phyloP scores from a whole-genome alignment of 805 yeast species.

The Kuraishia hungarica region DNA sequence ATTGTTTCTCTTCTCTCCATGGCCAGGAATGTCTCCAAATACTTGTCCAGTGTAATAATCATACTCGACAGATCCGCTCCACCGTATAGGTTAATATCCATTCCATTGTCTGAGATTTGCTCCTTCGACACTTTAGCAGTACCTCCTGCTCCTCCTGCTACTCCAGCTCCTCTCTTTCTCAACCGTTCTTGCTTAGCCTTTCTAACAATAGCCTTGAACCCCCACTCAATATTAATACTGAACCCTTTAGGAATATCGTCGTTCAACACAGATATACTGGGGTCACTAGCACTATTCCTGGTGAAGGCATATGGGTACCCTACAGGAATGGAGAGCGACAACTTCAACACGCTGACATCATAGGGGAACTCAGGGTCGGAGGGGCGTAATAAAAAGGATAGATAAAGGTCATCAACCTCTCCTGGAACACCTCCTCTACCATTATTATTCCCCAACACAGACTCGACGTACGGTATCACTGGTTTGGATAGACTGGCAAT shows the following conservation, averaged over 20 bases:
- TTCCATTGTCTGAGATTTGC: constrained; percentile 5
- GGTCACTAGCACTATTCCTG: constrained; percentile 19
- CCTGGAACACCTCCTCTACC: not conserved
- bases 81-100: constrained; percentile 17
- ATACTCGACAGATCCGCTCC: constrained; percentile 48
- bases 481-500: not conserved
- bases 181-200: constrained; percentile 24
- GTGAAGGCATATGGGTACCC: constrained; percentile 35
- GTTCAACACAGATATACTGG: constrained; percentile 50
- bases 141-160: not conserved
- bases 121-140: constrained; percentile 3
- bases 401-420: constrained; percentile 19
- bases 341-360: constrained; percentile 43
- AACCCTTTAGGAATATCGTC: constrained; percentile 64
- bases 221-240: constrained; percentile 58
- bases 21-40: constrained; percentile 49
- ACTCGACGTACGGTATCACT: constrained; percentile 9
- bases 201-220: constrained; percentile 40
- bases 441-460: not conserved
- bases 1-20: constrained; percentile 54
- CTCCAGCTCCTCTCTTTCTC: constrained; percentile 4
- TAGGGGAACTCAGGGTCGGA: constrained; percentile 71
- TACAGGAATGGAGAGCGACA: constrained; percentile 46
- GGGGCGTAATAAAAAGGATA: constrained; percentile 41
- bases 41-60: constrained; percentile 44